phyloP scores from a whole-genome alignment of 345 rosid genomes.

The Populus tremula region DNA sequence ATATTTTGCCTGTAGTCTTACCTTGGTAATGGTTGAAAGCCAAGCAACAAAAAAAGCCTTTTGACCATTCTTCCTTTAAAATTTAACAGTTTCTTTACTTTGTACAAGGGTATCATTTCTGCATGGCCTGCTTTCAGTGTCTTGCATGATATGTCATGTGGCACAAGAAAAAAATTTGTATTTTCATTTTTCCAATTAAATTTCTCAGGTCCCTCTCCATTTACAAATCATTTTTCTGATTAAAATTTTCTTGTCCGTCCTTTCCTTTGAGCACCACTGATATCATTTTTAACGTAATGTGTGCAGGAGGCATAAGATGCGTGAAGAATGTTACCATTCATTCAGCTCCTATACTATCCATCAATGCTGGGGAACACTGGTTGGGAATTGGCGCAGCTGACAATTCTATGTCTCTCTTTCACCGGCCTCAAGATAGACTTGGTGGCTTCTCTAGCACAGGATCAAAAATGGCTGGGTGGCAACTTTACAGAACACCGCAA shows the following conservation, averaged over 20 bases:
- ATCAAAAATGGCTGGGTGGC: constrained; percentile 89
- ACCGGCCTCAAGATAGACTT: constrained; percentile 83
- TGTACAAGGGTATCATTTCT: not conserved
- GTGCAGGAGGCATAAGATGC: constrained; percentile 72
- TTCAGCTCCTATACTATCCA: constrained; percentile 67
- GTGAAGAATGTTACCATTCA: constrained; percentile 92
- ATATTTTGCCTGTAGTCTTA: not conserved
- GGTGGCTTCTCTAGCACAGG: constrained; percentile 58
- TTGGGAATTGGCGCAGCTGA: constrained; percentile 97
- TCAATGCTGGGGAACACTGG: constrained; percentile 94
- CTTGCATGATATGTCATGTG: not conserved
- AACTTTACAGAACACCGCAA: constrained; percentile 93
- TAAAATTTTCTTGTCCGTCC: not conserved
- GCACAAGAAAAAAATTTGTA: no score
- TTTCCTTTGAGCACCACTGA: not conserved
- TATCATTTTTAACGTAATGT: not conserved
- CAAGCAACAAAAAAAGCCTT: not conserved
- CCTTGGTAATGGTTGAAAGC: not conserved
- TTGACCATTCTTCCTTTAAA: not conserved
- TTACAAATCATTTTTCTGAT: not conserved
- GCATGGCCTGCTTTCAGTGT: not conserved
- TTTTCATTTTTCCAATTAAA: no score
- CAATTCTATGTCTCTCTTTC: constrained; percentile 96
- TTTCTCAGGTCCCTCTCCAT: no score
- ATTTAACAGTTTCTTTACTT: not conserved